Evolutionary conservation across 2,329 filamentous ascomycete species (phyloP).

Genomic region (Macrophomina phaseolina): DNA sequence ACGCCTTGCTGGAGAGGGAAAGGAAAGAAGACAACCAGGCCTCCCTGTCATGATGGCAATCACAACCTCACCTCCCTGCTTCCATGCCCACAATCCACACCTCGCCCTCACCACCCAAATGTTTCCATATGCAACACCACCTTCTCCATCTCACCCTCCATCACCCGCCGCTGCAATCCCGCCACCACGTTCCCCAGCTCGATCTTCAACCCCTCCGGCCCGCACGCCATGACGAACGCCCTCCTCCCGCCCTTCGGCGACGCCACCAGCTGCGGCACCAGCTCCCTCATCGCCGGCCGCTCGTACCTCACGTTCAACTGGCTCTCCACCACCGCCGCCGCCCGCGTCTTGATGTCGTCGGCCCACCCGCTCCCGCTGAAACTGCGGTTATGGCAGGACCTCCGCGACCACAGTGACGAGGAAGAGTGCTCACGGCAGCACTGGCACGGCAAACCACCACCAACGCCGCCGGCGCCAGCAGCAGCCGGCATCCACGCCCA

Average conservation of each 20-base stretch:
- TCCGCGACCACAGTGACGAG: neutral
- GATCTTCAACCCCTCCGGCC: constrained; percentile 15
- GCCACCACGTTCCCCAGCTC: constrained; percentile 13
- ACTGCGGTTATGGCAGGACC: neutral
- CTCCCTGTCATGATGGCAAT: neutral
- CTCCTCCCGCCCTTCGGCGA: constrained; percentile 22
- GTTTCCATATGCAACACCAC: constrained; percentile 30
- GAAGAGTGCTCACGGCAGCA: neutral
- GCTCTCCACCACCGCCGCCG: neutral
- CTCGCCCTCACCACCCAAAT: constrained; percentile 32
- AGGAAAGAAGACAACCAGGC: no score
- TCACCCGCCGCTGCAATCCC: neutral
- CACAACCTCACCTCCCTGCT: neutral
- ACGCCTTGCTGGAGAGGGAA: no score
- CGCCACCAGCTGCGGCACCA: neutral
- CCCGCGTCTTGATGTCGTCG: no score
- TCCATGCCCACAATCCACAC: neutral
- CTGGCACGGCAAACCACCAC: neutral
- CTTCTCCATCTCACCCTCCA: constrained; percentile 6
- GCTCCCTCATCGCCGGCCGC: constrained; percentile 28
- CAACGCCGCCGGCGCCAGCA: neutral
- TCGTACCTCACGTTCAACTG: constrained; percentile 24
- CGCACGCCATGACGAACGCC: constrained; percentile 14
- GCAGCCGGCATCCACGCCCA: neutral
- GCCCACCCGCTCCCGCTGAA: neutral